Conservation (phyloP, 169 alveolate species). For the Prorocentrum cordatum region DNA sequence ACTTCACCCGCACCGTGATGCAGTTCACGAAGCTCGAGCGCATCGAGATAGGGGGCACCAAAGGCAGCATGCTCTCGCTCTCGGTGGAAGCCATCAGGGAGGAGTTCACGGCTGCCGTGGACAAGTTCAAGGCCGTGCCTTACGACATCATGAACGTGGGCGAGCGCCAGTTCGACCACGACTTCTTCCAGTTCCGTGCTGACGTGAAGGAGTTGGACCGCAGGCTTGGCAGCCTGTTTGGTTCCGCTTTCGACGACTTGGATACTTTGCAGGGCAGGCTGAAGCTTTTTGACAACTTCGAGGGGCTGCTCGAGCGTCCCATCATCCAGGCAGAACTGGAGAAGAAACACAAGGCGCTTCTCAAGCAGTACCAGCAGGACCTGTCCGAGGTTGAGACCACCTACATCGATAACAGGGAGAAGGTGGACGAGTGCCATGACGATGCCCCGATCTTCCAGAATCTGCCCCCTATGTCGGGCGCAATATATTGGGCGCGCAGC, state of each 20-base stretch:
- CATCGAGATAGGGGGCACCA: slow-evolving; percentile 62
- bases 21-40: slow-evolving; percentile 67
- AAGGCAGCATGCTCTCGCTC: slow-evolving; percentile 54
- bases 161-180: slow-evolving; percentile 83
- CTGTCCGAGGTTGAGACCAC: slow-evolving; percentile 28
- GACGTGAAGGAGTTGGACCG: slow-evolving; percentile 60
- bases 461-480: slow-evolving; percentile 94
- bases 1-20: slow-evolving; percentile 78
- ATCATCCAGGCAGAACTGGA: slow-evolving; percentile 85
- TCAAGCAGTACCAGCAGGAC: slow-evolving; percentile 72
- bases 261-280: not conserved
- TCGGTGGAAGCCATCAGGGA: slow-evolving; percentile 55
- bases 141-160: slow-evolving; percentile 87
- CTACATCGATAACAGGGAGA: not conserved
- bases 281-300: slow-evolving; percentile 22
- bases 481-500: slow-evolving; percentile 88
- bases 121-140: slow-evolving; percentile 80
- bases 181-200: slow-evolving; percentile 84
- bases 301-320: slow-evolving; percentile 85
- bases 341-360: slow-evolving; percentile 83
- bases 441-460: slow-evolving; percentile 84
- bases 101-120: slow-evolving; percentile 76
- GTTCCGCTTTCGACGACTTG: slow-evolving; percentile 33
- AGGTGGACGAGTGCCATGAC: slow-evolving; percentile 70
- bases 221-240: slow-evolving; percentile 63